Base-by-base conservation (phyloP, 1,139 yeast genomes). In the Lodderomyces pseudojiufengensis region DNA sequence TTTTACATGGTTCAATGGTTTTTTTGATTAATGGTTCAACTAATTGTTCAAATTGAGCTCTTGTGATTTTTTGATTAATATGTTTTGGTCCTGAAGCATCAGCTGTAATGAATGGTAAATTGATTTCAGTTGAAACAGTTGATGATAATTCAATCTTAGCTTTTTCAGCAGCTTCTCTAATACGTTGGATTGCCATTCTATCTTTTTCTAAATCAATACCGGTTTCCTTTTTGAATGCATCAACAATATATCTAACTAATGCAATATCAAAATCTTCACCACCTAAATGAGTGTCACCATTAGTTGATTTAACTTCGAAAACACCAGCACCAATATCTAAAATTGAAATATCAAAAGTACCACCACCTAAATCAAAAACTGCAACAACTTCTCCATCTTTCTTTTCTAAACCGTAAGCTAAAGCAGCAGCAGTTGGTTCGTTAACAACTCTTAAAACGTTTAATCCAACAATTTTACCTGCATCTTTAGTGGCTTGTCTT, bases 121-220 rank as follows among this genome's bases (percentile, higher is more conserved):
- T 90, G 61, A 92, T 80, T 64, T 92, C 97, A 53, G 98, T 90
- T 48, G 90, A 71, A 43, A 85, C 82, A 48, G 97, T 86, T 32
- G 97, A 87, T 32, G 98, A 90, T 61, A 90, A 80, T 73, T 90
- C 97, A 60, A 88, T 88, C 84, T 92, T 92, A 59, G 98, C 98
- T 84, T 92, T 90, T 77, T 92, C 99, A 50, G 97, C 95, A 53
- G 98, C 98, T 76, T 92, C 98, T 78, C 98, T 87, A 70, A 94
- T 90, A 76, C 98, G 86, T 76, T 92, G 98, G 57, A 92, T 84
- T 55, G 97, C 97, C 96, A 90, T 90, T 71, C 97, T 84, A 76
- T 92, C 98, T 61, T 80, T 77, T 54, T 75, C 73, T 59, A 92
- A 80, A 65, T 90, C 94, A 55, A 92, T 76, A 58, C 97, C 97